phyloP scores from a whole-genome alignment of 2,329 filamentous ascomycete genomes.

The Metarhizium humberi region DNA sequence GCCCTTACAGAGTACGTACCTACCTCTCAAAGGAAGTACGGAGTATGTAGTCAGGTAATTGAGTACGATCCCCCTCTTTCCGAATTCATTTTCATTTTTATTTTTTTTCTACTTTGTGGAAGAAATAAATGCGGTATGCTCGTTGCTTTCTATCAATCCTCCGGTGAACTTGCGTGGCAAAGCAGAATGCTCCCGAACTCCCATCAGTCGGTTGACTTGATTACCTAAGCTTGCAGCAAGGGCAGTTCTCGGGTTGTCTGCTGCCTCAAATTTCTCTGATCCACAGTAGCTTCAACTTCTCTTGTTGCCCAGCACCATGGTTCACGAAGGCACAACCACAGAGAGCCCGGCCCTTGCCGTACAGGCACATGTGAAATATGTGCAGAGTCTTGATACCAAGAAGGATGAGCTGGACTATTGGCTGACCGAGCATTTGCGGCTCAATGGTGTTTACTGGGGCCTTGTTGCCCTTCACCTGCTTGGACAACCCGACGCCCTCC shows the following conservation, averaged over 20 bases:
- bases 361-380: slow-evolving; percentile 74
- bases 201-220: not conserved
- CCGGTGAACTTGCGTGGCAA: too few species aligned
- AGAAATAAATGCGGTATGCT: too few species aligned
- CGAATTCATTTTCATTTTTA: too few species aligned
- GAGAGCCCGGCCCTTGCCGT: slow-evolving; percentile 37
- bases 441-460: slow-evolving; percentile 97
- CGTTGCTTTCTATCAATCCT: too few species aligned
- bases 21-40: too few species aligned
- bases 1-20: too few species aligned
- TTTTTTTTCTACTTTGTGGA: too few species aligned
- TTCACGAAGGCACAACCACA: slow-evolving; percentile 15
- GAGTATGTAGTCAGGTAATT: too few species aligned
- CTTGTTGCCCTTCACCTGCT: slow-evolving; percentile 82
- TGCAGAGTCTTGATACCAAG: slow-evolving; percentile 82
- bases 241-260: not conserved
- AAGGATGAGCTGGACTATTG: slow-evolving; percentile 96
- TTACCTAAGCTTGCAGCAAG: not conserved
- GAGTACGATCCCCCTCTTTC: too few species aligned
- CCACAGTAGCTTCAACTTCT: not conserved
- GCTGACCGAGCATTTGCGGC: slow-evolving; percentile 90
- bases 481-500: slow-evolving; percentile 69
- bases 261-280: not conserved
- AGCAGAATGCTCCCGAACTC: too few species aligned
- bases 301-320: slow-evolving; percentile 16